Base-by-base conservation (phyloP, 1,139 yeast genomes). In the Geotrichum citri-aurantii region DNA sequence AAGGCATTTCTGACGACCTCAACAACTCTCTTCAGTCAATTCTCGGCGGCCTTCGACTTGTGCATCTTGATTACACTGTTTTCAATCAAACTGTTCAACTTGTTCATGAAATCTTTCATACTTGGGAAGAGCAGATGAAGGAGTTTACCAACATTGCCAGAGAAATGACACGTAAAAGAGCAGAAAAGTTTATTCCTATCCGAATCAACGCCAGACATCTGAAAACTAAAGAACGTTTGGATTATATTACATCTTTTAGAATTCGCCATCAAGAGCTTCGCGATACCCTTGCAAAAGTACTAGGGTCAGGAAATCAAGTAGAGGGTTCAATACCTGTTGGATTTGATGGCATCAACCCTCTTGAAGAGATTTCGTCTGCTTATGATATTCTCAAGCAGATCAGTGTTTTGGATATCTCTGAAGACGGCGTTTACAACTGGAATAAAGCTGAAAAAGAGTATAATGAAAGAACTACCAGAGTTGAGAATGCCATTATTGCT, bases 121-220 rank as follows among this genome's bases (percentile, higher is more conserved):
- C 75, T 1, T 79, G 85, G 79, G 86, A 84, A 49, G 77, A 75
- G 62, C 78, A 75, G 63, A 71, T 75, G 61, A 82, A 77, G 69
- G 87, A 75, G 69, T 86, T 82, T 72, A 81, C 77, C 58, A 79
- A 76, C 58, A 70, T 88, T 54, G 80, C 90, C 0, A 79, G 98
- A 63, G 97, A 91, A 64, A 73, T 88, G 12, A 76, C 88, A 44
- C 77, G 97, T 61, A 88, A 85, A 67, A 75, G 95, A 52, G 82
- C 84, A 17, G 95, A 88, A 60, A 85, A 84, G 63, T 87, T 87
- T 68, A 79, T 86, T 37, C 80, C 86, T 29, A 81, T 89, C 19
- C 80, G 85, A 63, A 77, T 89, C 17, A 75, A 77, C 42, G 79
- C 83, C 21, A 70, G 75, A 1, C 82, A 85, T 31, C 68, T 68